Base-by-base conservation (phyloP, 2,329 filamentous ascomycete species). In the Thelonectria olida region DNA sequence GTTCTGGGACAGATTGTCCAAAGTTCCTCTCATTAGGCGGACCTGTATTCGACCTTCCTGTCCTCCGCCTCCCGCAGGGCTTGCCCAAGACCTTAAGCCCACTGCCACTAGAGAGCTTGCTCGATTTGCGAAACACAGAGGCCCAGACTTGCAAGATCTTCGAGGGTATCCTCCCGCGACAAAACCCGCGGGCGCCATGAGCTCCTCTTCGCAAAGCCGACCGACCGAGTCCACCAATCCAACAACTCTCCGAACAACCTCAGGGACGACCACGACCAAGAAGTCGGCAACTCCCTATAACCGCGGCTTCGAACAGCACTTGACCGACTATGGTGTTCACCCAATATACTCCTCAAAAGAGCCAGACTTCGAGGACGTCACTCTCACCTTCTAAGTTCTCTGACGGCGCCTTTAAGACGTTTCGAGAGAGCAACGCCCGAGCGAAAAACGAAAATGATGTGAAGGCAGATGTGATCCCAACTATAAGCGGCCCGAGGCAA, bases 321-420 rank as follows among this genome's bases (percentile, higher is more conserved):
- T 81, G 42, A 73, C 75, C 54, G 74, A 81, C 55, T 42, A 73
- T 62, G 57, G 57, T 15, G 63, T 80, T 38, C 74, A 76, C 51
- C 64, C 73, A 28, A 27, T 58, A 38, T 68, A 54, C 19, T 72
- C 72, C 36, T 61, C 73, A 13, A 23, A 69, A 48, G 64, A 68
- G 58, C 75, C 73, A 58, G 76, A 79, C 55, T 72, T 67, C 39
- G 17, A 69, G 75, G 65, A 50, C 64, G 13, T 79, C 77, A 19
- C 75, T 80, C 61, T 80, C 75, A 23, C 72, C 70, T 38, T 78
- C 76, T 23, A 48, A 64, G 28, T 78, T 79, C 63, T 67, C 74
- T 1, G 63, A 76, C 13, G 53, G 59, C 10, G 66, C 65, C 2
- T 78, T 75, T 44, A 23, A 68, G 34, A 57, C 67, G 7, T 80